Evolutionary conservation across 352 stramenopile species (phyloP).

Genomic region (Phytophthora chlamydospora): DNA sequence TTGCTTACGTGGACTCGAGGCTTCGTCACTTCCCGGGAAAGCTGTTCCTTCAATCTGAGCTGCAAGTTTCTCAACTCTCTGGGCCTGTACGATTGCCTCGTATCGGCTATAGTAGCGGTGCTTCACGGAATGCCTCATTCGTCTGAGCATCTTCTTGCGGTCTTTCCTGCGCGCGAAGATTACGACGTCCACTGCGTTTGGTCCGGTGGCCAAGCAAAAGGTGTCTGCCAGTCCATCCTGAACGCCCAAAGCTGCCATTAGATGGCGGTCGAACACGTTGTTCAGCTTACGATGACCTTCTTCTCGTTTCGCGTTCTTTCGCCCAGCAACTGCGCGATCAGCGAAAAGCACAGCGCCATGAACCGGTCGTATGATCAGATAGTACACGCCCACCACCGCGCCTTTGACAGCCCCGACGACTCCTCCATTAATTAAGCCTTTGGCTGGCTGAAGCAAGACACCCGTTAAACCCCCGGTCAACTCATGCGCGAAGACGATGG

Average conservation of each 20-base stretch:
- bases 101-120: constrained; percentile 25
- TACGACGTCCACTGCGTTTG: constrained; percentile 32
- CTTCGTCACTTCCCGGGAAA: constrained; percentile 1
- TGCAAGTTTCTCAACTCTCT: constrained; percentile 13
- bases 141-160: constrained; percentile 30
- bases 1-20: constrained; percentile 2
- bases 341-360: constrained; percentile 45
- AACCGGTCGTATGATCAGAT: constrained; percentile 41
- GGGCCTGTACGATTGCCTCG: constrained; percentile 18
- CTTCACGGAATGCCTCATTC: constrained; percentile 24
- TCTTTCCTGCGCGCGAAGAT: constrained; percentile 36
- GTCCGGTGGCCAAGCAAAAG: constrained; percentile 20
- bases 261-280: constrained; percentile 34
- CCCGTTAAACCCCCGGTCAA: constrained; percentile 49
- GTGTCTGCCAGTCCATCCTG: constrained; percentile 34
- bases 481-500: constrained; percentile 37
- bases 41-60: constrained; percentile 11
- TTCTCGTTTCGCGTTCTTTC: constrained; percentile 45
- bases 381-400: constrained; percentile 32
- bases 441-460: constrained; percentile 43
- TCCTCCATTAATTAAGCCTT: constrained; percentile 32
- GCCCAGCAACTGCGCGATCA: constrained; percentile 49
- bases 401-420: constrained; percentile 37
- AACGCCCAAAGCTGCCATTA: constrained; percentile 34
- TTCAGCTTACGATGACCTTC: constrained; percentile 41